These are phyloP conservation scores for Bidens hawaiensis DNA, from an alignment of 140 eudicot genomes.

Conservation along the genomic window DNA sequence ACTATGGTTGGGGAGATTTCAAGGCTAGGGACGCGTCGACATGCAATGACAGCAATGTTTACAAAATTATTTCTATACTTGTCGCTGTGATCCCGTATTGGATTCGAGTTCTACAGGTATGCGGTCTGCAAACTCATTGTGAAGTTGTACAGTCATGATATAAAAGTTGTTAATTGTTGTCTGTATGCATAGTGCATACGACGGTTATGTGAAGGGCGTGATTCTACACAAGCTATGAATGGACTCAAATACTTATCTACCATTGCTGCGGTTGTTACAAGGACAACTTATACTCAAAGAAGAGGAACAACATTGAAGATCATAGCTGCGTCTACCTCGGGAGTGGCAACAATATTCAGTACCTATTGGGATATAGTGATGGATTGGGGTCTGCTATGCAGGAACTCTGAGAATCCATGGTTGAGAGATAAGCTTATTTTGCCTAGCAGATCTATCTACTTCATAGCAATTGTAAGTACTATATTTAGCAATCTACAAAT, in stretches of 20 bases:
- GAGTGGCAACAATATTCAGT: conserved; percentile 43
- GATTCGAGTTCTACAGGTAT: conserved; percentile 62
- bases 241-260: conserved; percentile 65
- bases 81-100: conserved; percentile 64
- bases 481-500: neutral
- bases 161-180: neutral
- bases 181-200: conserved; percentile 51
- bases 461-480: conserved; percentile 55
- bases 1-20: conserved; percentile 63
- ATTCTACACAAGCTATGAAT: conserved; percentile 41
- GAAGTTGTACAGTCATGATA: conserved; percentile 3
- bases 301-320: conserved; percentile 25
- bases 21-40: conserved; percentile 30
- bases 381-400: conserved; percentile 75
- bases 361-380: conserved; percentile 80
- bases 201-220: conserved; percentile 46
- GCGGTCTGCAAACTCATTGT: neutral
- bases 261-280: conserved; percentile 51
- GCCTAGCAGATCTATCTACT: conserved; percentile 45
- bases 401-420: conserved; percentile 58
- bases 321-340: conserved; percentile 44
- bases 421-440: conserved; percentile 69
- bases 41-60: conserved; percentile 16
- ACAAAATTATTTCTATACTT: conserved; percentile 23
- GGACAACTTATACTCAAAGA: conserved; percentile 34